Base-by-base conservation (phyloP, 495 filamentous ascomycete genomes). In the Xylaria palmicola region DNA sequence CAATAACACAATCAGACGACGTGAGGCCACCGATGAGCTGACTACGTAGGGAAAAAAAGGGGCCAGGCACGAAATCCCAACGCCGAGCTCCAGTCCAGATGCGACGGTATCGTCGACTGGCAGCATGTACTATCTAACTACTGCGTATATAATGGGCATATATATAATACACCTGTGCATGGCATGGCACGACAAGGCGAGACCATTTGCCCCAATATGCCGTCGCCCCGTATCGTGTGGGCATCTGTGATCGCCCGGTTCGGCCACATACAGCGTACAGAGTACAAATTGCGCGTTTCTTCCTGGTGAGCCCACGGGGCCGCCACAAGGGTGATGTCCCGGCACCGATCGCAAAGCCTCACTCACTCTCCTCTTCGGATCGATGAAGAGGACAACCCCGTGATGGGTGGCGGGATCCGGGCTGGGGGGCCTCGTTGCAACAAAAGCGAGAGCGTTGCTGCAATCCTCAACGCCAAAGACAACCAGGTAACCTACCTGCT, bases 21-120 rank as follows among this genome's bases (percentile, higher is more conserved):
- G 36, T 51, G 36, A 52, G 57, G 37, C 57, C 57, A 60, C 47
- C 51, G 30, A 52, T 52, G 57, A 60, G 57, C 57, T 60, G 57
- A 60, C 57, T 19, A 44, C n/a, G n/a, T n/a, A n/a, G n/a, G n/a
- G n/a, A 24, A 40, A 20, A 36, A 52, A 36, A 39, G 57, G 34
- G 45, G 26, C 57, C 24, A 49, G 29, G 30, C 20, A 26, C 37
- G 8, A 22, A 40, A 41, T 49, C 56, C 45, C 24, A 49, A 44
- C n/a, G n/a, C n/a, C n/a, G n/a, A n/a, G n/a, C n/a, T n/a, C n/a
- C n/a, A n/a, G n/a, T n/a, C n/a, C n/a, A n/a, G n/a, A n/a, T 50
- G 47, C 47, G 39, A 52, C 57, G 20, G 57, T 51, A 39, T 13
- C 32, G 56, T 1, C 22, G 19, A 20, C 43, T 39, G 54, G 40